Conservation (phyloP, 805 yeast genomes). For the Teunomyces gatunensis region DNA sequence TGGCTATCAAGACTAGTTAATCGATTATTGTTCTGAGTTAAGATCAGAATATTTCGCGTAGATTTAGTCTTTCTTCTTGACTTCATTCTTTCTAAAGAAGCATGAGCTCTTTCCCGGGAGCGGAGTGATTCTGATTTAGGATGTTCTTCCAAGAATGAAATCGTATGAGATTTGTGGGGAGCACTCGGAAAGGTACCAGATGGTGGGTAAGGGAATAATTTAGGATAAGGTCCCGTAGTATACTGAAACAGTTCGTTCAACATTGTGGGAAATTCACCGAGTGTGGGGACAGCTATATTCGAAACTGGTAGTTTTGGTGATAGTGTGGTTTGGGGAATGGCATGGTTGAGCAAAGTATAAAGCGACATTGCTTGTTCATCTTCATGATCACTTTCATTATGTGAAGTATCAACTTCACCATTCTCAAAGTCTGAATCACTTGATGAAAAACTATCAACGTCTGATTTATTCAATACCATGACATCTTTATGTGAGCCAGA, state of each 20-base stretch:
- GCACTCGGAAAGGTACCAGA: background rate
- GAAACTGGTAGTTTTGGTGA: constrained; percentile 9
- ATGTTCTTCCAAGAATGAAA: constrained; percentile 23
- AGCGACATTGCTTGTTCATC: constrained; percentile 70
- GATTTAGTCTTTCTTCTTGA: constrained; percentile 54
- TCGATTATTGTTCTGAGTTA: constrained; percentile 19
- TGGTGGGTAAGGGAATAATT: constrained; percentile 3
- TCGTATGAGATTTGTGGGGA: constrained; percentile 1
- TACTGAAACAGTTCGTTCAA: constrained; percentile 20
- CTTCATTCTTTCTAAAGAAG: constrained; percentile 59
- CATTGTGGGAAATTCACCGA: constrained; percentile 41
- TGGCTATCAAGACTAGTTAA: constrained; percentile 22
- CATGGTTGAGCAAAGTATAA: constrained; percentile 51
- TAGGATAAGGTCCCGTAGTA: background rate
- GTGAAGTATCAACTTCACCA: constrained; percentile 13
- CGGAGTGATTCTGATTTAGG: constrained; percentile 32
- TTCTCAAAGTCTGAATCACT: constrained; percentile 6
- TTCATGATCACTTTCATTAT: constrained; percentile 45
- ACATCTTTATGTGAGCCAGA: constrained; percentile 16
- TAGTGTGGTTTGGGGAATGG: constrained; percentile 11
- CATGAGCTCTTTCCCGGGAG: constrained; percentile 63
- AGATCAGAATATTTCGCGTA: constrained; percentile 23
- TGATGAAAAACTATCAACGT: background rate
- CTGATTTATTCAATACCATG: background rate
- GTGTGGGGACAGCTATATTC: constrained; percentile 35